Evolutionary conservation across 2,329 filamentous ascomycete genomes (phyloP), one percentile per base, ranked within the genome.

Genomic region (Tricladium varicosporioides): DNA sequence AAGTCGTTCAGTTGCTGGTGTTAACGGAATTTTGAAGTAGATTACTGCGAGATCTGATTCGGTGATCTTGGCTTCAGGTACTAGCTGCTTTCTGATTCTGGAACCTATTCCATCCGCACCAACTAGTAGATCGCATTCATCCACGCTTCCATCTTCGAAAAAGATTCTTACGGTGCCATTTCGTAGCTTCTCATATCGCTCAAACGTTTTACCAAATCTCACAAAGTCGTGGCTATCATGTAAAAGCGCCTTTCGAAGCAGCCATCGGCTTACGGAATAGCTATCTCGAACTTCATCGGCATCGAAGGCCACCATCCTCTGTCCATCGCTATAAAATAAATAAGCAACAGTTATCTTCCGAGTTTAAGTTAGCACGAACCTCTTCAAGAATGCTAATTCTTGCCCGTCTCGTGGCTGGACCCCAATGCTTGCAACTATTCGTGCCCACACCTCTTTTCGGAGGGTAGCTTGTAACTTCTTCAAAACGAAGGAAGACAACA

Each of bases 31-130:
- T 46, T 69, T 69, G 48, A 69, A 68, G 46, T 69, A 69, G 13
- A 68, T 66, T 10, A 66, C 63, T 3, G 60, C 60, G 9, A 68
- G 15, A 44, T 62, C 62, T 3, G 59, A 55, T 2, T 59, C 45
- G 18, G 50, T 51, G 14, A 66, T 59, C 19, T 16, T 62, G 2
- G 63, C 51, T n/a, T 57, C 42, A 1, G 67, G 67, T 14, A 69
- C 48, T 10, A 69, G 53, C 44, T 68, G 67, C 48, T 68, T 74
- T 15, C 80, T 74, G 2, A 76, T 76, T 31, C 72, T 75, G 0
- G 81, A 84, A 5, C 75, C 71, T 45, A 79, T 74, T 0, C 83
- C 83, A 57, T 85, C 82, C 2, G 81, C 80, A 5, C 78, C 81
- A 44, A 85, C 75, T 0, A 85, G 60, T 0, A 85, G 64, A 61